Conservation (phyloP, 768 basidiomycete species). For the Cubamyces lactineus region DNA sequence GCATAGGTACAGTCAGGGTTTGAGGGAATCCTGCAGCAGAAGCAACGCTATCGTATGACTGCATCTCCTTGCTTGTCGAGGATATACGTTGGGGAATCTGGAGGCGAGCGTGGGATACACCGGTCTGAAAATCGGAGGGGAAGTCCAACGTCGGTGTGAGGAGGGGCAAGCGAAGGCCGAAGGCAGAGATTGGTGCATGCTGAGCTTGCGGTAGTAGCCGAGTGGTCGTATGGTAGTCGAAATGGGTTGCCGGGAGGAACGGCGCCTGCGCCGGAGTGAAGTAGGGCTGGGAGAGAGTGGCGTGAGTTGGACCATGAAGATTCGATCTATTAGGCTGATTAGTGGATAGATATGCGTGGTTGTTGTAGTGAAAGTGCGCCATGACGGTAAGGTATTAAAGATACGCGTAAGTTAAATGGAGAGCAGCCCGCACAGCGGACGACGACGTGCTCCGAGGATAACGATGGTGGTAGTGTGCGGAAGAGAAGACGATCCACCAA, state of each 20-base stretch:
- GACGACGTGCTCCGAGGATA: not conserved
- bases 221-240: conserved; percentile 1
- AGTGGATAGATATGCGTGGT: conserved; percentile 23
- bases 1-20: not conserved
- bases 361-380: conserved; percentile 28
- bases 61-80: not conserved
- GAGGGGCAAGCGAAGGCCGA: conserved; percentile 18
- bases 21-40: not conserved
- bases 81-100: not conserved
- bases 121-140: conserved; percentile 20
- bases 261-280: conserved; percentile 28
- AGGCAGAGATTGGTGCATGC: not conserved
- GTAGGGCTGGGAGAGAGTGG: conserved; percentile 15
- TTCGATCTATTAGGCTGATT: conserved; percentile 11
- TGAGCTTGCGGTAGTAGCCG: not conserved
- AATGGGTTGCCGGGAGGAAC: conserved; percentile 4
- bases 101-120: not conserved
- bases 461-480: conserved; percentile 2
- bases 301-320: not conserved
- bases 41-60: too few relatives aligned
- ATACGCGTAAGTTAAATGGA: not conserved
- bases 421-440: conserved; percentile 18
- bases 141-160: not conserved
- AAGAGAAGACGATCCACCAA: conserved; percentile 1
- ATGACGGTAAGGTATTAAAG: conserved; percentile 13